Evolutionary conservation across 208 protist species (phyloP).

Genomic region (Blastocrithidia nonstop): DNA sequence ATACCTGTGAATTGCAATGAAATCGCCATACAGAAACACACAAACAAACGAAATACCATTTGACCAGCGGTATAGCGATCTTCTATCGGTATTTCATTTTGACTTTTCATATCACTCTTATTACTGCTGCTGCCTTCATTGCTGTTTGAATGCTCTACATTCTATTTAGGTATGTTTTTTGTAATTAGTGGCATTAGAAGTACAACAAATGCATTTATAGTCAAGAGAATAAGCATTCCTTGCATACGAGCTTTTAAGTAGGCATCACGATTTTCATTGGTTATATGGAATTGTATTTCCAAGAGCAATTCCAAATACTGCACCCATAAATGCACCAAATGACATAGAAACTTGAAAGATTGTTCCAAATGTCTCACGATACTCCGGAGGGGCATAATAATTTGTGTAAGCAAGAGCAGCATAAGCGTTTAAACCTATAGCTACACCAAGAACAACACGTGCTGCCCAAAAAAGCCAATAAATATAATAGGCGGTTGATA

Average conservation of each 20-base stretch:
- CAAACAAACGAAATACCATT: conserved; percentile 7
- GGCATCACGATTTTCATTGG: conserved; percentile 1
- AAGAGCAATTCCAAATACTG: conserved; percentile 10
- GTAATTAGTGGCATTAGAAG: conserved; percentile 7
- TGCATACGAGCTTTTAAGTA: conserved; percentile 18
- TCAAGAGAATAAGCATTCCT: conserved; percentile 6
- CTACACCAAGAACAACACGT: conserved; percentile 14
- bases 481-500: conserved; percentile 8
- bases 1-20: conserved; percentile 33
- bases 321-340: conserved; percentile 15
- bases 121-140: not conserved
- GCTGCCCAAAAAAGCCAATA: conserved; percentile 14
- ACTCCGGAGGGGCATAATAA: conserved; percentile 5
- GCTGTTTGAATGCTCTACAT: conserved; percentile 6
- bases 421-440: conserved; percentile 10
- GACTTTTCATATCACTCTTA: not conserved
- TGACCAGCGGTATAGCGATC: not conserved
- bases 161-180: not conserved
- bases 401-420: conserved; percentile 15
- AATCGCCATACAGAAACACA: conserved; percentile 9
- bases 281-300: conserved; percentile 9
- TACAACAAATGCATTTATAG: not conserved
- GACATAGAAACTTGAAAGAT: conserved; percentile 17
- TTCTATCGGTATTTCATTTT: not conserved
- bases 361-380: conserved; percentile 11